These are phyloP conservation scores for Sutorius eximius DNA, from an alignment of 1,284 basidiomycete genomes.

Conservation along the genomic window DNA sequence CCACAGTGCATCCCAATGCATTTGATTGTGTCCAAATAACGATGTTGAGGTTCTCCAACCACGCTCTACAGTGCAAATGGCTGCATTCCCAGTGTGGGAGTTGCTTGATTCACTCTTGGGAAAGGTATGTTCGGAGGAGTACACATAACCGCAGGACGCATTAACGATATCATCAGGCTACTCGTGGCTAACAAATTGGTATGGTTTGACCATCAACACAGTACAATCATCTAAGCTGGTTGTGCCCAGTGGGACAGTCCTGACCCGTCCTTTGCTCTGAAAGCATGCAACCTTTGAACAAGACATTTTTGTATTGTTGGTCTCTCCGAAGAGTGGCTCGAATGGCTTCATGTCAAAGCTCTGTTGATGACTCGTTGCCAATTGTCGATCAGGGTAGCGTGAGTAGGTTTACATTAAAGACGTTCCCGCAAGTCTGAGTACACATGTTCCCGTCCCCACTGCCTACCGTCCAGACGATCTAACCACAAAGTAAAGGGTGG, in stretches of 20 bases:
- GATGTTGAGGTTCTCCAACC: conserved; percentile 51
- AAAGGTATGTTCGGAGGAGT: conserved; percentile 50
- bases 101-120: conserved; percentile 56
- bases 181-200: conserved; percentile 22
- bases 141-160: no score
- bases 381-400: conserved; percentile 52
- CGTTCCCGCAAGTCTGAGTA: conserved; percentile 63
- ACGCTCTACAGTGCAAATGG: conserved; percentile 33
- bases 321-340: conserved; percentile 42
- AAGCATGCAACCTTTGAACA: conserved; percentile 27
- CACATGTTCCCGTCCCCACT: not conserved
- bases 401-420: conserved; percentile 54
- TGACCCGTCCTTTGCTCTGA: conserved; percentile 47
- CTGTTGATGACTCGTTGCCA: not conserved
- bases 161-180: conserved; percentile 23
- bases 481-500: conserved; percentile 46
- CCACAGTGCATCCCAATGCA: no score
- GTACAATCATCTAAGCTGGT: conserved; percentile 49
- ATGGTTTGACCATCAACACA: conserved; percentile 52
- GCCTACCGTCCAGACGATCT: not conserved
- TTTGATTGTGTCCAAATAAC: conserved; percentile 60
- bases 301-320: not conserved
- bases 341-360: conserved; percentile 51
- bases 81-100: conserved; percentile 50
- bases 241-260: conserved; percentile 41